These are phyloP conservation scores for Trypanosoma avium DNA, from an alignment of 208 protist species.

Conservation along the genomic window DNA sequence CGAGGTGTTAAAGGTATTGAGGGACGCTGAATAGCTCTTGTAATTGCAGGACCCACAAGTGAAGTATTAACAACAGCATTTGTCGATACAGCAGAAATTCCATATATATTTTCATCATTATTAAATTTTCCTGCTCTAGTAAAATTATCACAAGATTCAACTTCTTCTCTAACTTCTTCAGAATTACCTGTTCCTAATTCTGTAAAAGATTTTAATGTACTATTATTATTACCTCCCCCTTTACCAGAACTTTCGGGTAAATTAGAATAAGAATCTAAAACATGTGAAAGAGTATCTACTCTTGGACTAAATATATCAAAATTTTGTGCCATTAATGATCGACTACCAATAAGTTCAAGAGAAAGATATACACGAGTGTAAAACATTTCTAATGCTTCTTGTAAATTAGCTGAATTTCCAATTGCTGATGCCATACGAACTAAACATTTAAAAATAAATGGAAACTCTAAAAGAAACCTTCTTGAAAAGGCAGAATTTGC, in stretches of 20 bases:
- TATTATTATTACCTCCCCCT: too few species aligned
- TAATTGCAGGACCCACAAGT: constrained; percentile 1
- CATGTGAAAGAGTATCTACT: not conserved
- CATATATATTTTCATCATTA: not conserved
- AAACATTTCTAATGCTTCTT: constrained; percentile 76
- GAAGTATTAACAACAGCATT: constrained; percentile 14
- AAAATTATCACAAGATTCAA: not conserved
- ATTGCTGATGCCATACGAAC: constrained; percentile 43
- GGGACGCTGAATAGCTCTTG: not conserved
- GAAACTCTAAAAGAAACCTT: constrained; percentile 77
- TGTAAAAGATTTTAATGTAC: not conserved
- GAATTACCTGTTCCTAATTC: not conserved
- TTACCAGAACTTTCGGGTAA: too few species aligned
- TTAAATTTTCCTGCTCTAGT: not conserved
- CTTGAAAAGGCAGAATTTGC: constrained; percentile 71
- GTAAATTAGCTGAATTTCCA: constrained; percentile 45
- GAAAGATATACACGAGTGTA: constrained; percentile 68
- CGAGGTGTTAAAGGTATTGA: not conserved
- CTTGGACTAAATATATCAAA: not conserved
- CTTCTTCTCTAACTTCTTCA: not conserved
- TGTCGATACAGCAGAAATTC: not conserved
- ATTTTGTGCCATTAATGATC: constrained; percentile 20
- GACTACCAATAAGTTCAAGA: constrained; percentile 57
- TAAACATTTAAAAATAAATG: constrained; percentile 65
- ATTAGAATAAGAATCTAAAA: not conserved